Conservation (phyloP, 768 basidiomycete genomes). For the Saitozyma sp. region DNA sequence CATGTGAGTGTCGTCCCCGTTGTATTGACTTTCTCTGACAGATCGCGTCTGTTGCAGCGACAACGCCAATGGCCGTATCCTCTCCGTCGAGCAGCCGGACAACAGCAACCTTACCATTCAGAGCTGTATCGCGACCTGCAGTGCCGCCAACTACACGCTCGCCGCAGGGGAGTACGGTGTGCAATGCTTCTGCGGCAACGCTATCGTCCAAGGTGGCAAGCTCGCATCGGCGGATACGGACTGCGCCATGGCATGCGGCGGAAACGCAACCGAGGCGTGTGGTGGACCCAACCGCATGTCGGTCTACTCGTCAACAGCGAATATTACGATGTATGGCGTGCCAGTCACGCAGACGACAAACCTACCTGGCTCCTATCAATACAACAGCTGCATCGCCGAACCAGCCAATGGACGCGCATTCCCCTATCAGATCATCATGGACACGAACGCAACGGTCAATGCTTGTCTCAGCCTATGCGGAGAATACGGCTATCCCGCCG, state of each 20-base stretch:
- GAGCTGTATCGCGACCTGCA: conserved; percentile 29
- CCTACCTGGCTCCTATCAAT: too few species aligned
- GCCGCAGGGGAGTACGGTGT: conserved; percentile 28
- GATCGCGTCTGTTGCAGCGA: conserved; percentile 18
- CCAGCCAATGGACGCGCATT: conserved; percentile 38
- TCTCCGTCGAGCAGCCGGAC: too few species aligned
- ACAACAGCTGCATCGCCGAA: conserved; percentile 36
- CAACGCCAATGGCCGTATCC: too few species aligned
- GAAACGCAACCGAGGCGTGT: conserved; percentile 29
- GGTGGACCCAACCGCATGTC: conserved; percentile 33
- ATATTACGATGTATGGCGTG: too few species aligned
- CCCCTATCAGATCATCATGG: conserved; percentile 22
- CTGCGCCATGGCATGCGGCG: conserved; percentile 41
- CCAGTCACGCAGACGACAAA: too few species aligned
- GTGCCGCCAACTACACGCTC: conserved; percentile 21
- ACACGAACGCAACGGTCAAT: conserved; percentile 30
- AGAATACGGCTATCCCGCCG: conserved; percentile 28
- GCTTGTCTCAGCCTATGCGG: conserved; percentile 35
- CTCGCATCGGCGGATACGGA: conserved; percentile 16
- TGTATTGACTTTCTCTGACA: too few species aligned
- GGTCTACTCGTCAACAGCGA: too few species aligned
- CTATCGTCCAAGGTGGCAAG: conserved; percentile 24
- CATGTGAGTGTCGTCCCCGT: too few species aligned
- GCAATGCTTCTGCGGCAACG: conserved; percentile 35
- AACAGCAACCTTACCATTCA: conserved; percentile 23